A percentile compares a stretch with the other conserved stretches of the same genome.
phyloP scores from a whole-genome alignment of 257 asterid species.

The Solanum dulcamara region DNA sequence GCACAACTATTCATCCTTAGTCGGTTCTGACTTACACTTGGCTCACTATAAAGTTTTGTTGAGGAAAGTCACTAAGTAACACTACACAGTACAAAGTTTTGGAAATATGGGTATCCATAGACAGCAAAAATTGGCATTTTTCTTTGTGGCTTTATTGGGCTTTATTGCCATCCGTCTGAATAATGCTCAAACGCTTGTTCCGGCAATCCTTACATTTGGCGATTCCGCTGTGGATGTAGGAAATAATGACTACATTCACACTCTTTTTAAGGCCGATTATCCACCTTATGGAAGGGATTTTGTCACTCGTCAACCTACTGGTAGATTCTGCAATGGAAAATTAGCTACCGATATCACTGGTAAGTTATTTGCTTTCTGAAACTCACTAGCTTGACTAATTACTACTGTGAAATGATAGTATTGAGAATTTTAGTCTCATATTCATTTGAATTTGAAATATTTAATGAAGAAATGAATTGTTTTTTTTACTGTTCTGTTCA shows the following conservation, averaged over 20 bases:
- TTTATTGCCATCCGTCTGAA: slow-evolving; percentile 7
- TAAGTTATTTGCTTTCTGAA: background rate
- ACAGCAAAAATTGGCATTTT: slow-evolving; percentile 1
- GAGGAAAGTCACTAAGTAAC: background rate
- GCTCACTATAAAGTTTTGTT: background rate
- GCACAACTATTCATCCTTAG: background rate
- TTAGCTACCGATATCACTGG: slow-evolving; percentile 91
- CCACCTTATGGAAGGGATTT: slow-evolving; percentile 93
- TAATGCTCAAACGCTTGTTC: slow-evolving; percentile 54
- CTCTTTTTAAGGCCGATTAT: slow-evolving; percentile 62
- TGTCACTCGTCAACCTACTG: slow-evolving; percentile 48
- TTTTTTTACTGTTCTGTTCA: too few species aligned
- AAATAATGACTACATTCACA: slow-evolving; percentile 59
- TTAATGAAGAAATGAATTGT: background rate
- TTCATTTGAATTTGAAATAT: background rate
- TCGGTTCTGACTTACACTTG: background rate
- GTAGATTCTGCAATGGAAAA: slow-evolving; percentile 87
- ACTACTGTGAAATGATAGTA: background rate
- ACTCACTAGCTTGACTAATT: background rate
- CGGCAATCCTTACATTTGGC: slow-evolving; percentile 79
- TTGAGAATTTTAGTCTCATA: background rate
- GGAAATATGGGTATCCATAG: slow-evolving; percentile 7
- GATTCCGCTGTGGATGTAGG: slow-evolving; percentile 80
- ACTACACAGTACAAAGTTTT: background rate
- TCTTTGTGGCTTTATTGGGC: slow-evolving; percentile 12